Conservation (phyloP, 495 filamentous ascomycete species). For the Penicillium silybi region DNA sequence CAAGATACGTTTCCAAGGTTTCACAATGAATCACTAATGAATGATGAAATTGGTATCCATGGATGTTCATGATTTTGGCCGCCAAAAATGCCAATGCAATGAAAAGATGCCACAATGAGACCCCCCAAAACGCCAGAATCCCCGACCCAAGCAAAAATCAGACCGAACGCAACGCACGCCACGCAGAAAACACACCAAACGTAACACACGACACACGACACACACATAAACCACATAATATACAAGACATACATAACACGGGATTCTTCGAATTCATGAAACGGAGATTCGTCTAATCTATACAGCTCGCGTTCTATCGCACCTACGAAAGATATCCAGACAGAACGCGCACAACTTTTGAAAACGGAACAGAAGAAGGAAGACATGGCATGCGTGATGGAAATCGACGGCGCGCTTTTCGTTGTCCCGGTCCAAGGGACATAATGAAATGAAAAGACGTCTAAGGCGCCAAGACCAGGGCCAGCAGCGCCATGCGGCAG, state of each 20-base stretch:
- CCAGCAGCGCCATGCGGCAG: slow-evolving; percentile 94
- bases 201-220: slow-evolving; percentile 24
- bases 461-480: slow-evolving; percentile 76
- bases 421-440: slow-evolving; percentile 19
- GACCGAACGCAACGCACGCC: slow-evolving; percentile 14
- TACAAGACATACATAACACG: slow-evolving; percentile 35
- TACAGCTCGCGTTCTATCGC: slow-evolving; percentile 30
- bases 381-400: slow-evolving; percentile 24
- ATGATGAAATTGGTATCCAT: neutral
- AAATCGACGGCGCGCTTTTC: slow-evolving; percentile 20
- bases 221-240: slow-evolving; percentile 27
- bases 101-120: slow-evolving; percentile 10
- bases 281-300: slow-evolving; percentile 47
- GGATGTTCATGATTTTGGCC: neutral
- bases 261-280: slow-evolving; percentile 34
- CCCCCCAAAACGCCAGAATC: slow-evolving; percentile 14
- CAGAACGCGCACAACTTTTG: slow-evolving; percentile 36
- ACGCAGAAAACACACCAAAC: slow-evolving; percentile 19
- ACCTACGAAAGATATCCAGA: slow-evolving; percentile 37
- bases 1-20: neutral
- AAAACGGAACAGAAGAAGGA: slow-evolving; percentile 24
- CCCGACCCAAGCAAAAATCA: slow-evolving; percentile 19
- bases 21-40: neutral
- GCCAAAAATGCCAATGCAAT: slow-evolving; percentile 2
- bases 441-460: slow-evolving; percentile 20